phyloP scores from a whole-genome alignment of 2,329 filamentous ascomycete species.

The Diaporthe destruens region DNA sequence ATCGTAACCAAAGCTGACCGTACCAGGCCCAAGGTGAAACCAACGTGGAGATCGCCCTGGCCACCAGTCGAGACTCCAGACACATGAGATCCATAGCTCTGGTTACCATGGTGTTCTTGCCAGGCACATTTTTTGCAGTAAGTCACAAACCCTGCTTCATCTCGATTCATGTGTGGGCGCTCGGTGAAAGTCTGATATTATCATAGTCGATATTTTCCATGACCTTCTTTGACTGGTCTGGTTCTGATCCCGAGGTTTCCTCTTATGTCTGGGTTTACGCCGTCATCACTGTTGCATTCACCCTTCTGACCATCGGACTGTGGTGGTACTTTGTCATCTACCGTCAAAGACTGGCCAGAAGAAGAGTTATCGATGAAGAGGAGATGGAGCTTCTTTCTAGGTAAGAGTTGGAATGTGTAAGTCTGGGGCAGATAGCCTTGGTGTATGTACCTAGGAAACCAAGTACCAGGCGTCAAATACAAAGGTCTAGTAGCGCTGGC shows the following conservation, averaged over 20 bases:
- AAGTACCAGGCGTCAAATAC: not conserved
- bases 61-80: conserved; percentile 47
- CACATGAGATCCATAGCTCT: conserved; percentile 49
- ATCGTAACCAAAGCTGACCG: not conserved
- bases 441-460: no score
- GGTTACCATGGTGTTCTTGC: conserved; percentile 51
- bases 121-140: conserved; percentile 50
- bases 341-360: not conserved
- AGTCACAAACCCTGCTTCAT: conserved; percentile 3
- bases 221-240: conserved; percentile 47
- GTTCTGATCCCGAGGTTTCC: conserved; percentile 39
- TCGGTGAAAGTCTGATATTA: not conserved
- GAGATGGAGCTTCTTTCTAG: not conserved
- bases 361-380: not conserved
- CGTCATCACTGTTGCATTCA: conserved; percentile 12
- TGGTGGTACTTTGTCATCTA: conserved; percentile 36
- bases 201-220: conserved; percentile 46
- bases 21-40: conserved; percentile 48
- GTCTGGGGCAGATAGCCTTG: not conserved
- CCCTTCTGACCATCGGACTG: conserved; percentile 21
- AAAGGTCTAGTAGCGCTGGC: not conserved
- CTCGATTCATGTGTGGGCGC: not conserved
- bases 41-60: conserved; percentile 49
- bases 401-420: not conserved
- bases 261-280: conserved; percentile 46